Evolutionary conservation across 2,329 filamentous ascomycete species (phyloP), one percentile per base, ranked within the genome.

Genomic region (Seiridium unicorne): DNA sequence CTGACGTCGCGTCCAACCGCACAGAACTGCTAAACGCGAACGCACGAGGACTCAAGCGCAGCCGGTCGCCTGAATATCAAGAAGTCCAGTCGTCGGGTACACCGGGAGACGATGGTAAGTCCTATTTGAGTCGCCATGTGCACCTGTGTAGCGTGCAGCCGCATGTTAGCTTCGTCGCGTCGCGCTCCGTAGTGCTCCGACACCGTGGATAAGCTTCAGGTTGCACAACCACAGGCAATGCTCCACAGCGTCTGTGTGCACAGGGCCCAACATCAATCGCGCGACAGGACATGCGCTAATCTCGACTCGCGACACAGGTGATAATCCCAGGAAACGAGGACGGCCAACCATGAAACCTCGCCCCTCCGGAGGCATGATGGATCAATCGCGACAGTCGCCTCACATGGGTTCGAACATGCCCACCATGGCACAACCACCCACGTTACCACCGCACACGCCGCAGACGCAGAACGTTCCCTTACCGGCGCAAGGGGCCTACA

Each of bases 41-140:
- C 76, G 70, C 88, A 66, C 88, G 91, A 74, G 90, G 90, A 68
- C 79, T 89, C 69, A 96, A 96, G 81, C 86, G 92, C 75, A 90
- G 86, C 81, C 88, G 90, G 65, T 93, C 92, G 66, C 89, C 90
- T 69, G 86, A 90, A 69, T 86, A 87, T 77, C 82, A 81, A 74
- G 84, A 87, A 71, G 74, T 79, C 65, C 77, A 77, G 59, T 67
- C 74, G 61, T 78, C 77, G 66, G 84, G 83, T 68, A 81, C 82
- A 67, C 81, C 85, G 73, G 88, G 86, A 80, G 84, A 90, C 79
- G 87, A 90, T 83, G 87, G 91, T 93, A 89, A 79, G 89, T 88
- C 72, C 73, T 72, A 74, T 66, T 70, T 36, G 42, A 57, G 65
- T 70, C 65, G 18, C 13, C 2, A 38, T 18, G 55, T 58, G 44